Evolutionary conservation across 2,329 filamentous ascomycete genomes (phyloP).

Genomic region (Orbilia quercus): DNA sequence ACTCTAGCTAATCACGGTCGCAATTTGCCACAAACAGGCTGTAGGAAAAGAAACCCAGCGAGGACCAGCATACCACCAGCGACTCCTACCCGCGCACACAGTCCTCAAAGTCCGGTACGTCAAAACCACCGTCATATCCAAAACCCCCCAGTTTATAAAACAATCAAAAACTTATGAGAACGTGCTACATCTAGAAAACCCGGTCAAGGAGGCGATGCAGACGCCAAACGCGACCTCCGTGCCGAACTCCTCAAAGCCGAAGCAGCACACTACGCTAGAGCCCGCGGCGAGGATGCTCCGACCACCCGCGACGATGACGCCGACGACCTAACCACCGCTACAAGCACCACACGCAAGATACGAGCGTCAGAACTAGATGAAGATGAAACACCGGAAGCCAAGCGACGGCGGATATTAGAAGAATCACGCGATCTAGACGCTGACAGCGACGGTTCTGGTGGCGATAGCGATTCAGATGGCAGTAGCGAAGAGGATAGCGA

Average conservation of each 20-base stretch:
- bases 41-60: constrained; percentile 93
- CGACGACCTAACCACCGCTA: constrained; percentile 60
- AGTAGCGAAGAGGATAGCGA: constrained; percentile 65
- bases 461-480: constrained; percentile 61
- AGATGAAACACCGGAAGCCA: constrained; percentile 79
- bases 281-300: constrained; percentile 67
- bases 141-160: too few species aligned
- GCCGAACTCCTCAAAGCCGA: constrained; percentile 91
- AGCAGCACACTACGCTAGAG: constrained; percentile 84
- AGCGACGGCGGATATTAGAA: constrained; percentile 85
- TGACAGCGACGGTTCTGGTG: constrained; percentile 71
- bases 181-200: constrained; percentile 69
- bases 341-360: constrained; percentile 61
- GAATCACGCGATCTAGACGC: constrained; percentile 90
- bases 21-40: constrained; percentile 69
- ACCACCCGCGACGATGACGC: constrained; percentile 67
- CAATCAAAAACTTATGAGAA: constrained; percentile 3
- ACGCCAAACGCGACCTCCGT: constrained; percentile 79
- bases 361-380: constrained; percentile 64
- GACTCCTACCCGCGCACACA: constrained; percentile 91
- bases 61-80: constrained; percentile 94
- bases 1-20: neutral
- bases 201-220: constrained; percentile 88
- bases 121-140: neutral
- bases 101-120: constrained; percentile 84